Evolutionary conservation across 75 land plant species (phyloP), one percentile per base, ranked within the genome.

Genomic region (Gnetum montanum): DNA sequence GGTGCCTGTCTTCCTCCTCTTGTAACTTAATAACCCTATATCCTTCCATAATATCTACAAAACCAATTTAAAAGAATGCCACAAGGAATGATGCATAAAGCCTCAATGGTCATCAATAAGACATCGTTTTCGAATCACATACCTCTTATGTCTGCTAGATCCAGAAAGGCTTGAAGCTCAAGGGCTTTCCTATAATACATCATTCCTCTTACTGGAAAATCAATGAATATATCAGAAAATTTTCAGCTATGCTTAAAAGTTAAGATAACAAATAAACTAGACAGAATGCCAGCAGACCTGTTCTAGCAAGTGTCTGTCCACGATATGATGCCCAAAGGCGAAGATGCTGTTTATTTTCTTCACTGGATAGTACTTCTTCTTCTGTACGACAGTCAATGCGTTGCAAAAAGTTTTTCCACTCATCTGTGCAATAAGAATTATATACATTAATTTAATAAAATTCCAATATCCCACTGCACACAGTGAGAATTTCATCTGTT

Each of bases 131-230:
- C 3, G 18, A 15, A 41, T 15, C 43, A 41, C 22, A n/a, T 22
- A 92, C 97, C 94, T 64, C 76, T 70, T 24, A 67, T 72, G 12
- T 66, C 62, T 28, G 86, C 81, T 93, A 78, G 74, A 64, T 95
- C 99, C 46, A 95, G 69, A 61, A 86, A 84, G 19, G 97, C 91
- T 68, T 95, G 99, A n/a, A 90, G 68, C 54, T 79, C 95, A n/a
- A 95, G 46, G 6, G 99, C 99, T 61, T 89, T 74, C 43, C 84
- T 54, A 55, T 91, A 90, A 58, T 95, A 95, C 97, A 90, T 95
- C 99, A 95, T 95, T 62, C 99, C 99, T 67, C 99, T 76, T 27
- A 88, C 97, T 90, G 77, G 18, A 2, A 37, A 36, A 30, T 18
- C 43, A 28, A 7, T 36, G 43, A 62, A 30, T 12, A 61, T 2